Percentiles rank a stretch among this genome's conserved stretches.
Evolutionary conservation across 257 asterid species (phyloP).

Genomic region (Galeopsis tetrahit): DNA sequence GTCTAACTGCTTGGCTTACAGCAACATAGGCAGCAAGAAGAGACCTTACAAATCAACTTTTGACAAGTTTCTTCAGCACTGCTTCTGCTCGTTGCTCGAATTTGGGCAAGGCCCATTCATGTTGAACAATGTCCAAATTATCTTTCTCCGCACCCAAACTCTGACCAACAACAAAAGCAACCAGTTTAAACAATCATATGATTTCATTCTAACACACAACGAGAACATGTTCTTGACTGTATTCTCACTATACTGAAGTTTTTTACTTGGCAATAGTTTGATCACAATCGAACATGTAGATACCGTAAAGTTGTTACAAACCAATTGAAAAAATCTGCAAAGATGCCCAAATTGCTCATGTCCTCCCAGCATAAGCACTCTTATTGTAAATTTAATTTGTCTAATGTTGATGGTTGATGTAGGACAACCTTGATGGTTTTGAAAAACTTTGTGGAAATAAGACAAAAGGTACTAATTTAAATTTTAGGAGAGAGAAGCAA

Average conservation of each 20-base stretch:
- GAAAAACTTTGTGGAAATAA: constrained; percentile 1
- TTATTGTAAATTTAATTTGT: background rate
- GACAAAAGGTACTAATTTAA: background rate
- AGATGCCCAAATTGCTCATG: constrained; percentile 7
- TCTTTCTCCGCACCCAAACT: constrained; percentile 93
- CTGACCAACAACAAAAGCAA: constrained; percentile 48
- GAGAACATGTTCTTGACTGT: background rate
- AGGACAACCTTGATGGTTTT: background rate
- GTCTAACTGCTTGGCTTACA: constrained; percentile 7
- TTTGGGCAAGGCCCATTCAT: constrained; percentile 88
- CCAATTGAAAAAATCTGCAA: background rate
- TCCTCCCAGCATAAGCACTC: background rate
- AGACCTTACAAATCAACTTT: constrained; percentile 30
- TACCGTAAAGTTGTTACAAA: background rate
- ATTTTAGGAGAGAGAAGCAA: background rate
- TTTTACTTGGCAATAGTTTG: constrained; percentile 1
- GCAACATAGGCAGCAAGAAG: constrained; percentile 23
- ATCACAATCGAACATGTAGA: background rate
- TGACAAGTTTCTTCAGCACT: constrained; percentile 65
- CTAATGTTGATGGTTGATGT: background rate
- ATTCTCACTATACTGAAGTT: constrained; percentile 9
- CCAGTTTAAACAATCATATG: constrained; percentile 17
- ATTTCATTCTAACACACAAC: background rate
- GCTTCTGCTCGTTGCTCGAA: constrained; percentile 93
- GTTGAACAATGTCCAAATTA: constrained; percentile 76